Conservation (phyloP, 345 rosid species). For the Mallotus nudiflorus region DNA sequence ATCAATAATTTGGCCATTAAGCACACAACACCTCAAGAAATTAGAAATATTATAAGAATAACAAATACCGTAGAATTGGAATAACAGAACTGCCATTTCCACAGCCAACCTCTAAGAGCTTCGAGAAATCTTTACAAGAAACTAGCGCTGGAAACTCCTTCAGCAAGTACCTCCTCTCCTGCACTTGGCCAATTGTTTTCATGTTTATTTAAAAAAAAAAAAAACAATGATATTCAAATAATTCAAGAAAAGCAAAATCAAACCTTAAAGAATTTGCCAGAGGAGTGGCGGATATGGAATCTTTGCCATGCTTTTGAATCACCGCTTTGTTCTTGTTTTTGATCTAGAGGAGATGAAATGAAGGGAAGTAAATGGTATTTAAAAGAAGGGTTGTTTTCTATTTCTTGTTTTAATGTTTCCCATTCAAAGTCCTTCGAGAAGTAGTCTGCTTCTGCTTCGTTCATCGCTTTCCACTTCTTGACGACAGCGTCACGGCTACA, state of each 20-base stretch:
- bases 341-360: constrained; percentile 1
- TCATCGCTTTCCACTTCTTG: constrained; percentile 4
- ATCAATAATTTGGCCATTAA: too few relatives aligned
- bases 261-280: constrained; percentile 95
- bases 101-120: constrained; percentile 85
- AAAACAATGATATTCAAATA: not conserved
- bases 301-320: constrained; percentile 63
- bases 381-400: constrained; percentile 61
- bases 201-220: not conserved
- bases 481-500: not conserved
- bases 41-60: not conserved
- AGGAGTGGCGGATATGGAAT: constrained; percentile 73
- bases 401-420: constrained; percentile 56
- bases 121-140: constrained; percentile 46
- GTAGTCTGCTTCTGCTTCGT: constrained; percentile 55
- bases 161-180: constrained; percentile 87
- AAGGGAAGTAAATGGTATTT: constrained; percentile 57
- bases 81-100: constrained; percentile 86
- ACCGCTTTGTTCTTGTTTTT: not conserved
- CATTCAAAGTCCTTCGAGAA: constrained; percentile 82
- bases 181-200: not conserved
- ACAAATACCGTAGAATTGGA: constrained; percentile 72
- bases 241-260: not conserved
- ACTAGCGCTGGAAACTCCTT: constrained; percentile 88
- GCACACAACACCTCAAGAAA: too few relatives aligned